Evolutionary conservation across 495 filamentous ascomycete species (phyloP).

Genomic region (Letharia lupina): DNA sequence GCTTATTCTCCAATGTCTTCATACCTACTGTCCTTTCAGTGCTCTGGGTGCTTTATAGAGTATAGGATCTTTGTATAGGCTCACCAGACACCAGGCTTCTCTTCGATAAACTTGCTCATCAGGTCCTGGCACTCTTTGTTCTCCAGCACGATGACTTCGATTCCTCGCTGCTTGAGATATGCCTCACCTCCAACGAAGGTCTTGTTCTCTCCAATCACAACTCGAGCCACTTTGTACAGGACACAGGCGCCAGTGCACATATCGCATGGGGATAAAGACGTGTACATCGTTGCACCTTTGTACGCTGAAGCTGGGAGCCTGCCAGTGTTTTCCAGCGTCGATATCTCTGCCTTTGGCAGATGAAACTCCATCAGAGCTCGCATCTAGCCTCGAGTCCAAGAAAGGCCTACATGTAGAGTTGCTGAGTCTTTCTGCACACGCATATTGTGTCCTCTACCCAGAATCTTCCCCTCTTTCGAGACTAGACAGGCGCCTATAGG

Average conservation of each 20-base stretch:
- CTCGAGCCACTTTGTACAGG: constrained; percentile 68
- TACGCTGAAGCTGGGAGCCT: constrained; percentile 65
- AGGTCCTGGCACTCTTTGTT: constrained; percentile 59
- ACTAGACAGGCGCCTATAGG: constrained; percentile 77
- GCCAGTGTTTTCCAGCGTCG: constrained; percentile 69
- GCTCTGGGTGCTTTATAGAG: neutral
- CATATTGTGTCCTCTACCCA: constrained; percentile 79
- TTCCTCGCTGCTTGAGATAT: constrained; percentile 58
- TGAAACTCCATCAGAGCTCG: neutral
- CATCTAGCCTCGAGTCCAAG: neutral
- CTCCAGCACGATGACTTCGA: constrained; percentile 68
- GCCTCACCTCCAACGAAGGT: constrained; percentile 73
- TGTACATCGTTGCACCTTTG: constrained; percentile 73
- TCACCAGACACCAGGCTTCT: constrained; percentile 70
- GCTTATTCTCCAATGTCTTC: constrained; percentile 63
- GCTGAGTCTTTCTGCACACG: constrained; percentile 67
- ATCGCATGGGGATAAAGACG: constrained; percentile 77
- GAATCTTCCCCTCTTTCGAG: constrained; percentile 58
- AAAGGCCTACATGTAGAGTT: constrained; percentile 59
- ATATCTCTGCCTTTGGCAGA: constrained; percentile 60
- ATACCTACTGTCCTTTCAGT: constrained; percentile 43
- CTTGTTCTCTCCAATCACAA: constrained; percentile 79
- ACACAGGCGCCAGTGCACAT: constrained; percentile 84
- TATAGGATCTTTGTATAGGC: constrained; percentile 22
- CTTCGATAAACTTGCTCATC: constrained; percentile 69